Evolutionary conservation across 768 basidiomycete genomes (phyloP).

Genomic region (Russula sp.): DNA sequence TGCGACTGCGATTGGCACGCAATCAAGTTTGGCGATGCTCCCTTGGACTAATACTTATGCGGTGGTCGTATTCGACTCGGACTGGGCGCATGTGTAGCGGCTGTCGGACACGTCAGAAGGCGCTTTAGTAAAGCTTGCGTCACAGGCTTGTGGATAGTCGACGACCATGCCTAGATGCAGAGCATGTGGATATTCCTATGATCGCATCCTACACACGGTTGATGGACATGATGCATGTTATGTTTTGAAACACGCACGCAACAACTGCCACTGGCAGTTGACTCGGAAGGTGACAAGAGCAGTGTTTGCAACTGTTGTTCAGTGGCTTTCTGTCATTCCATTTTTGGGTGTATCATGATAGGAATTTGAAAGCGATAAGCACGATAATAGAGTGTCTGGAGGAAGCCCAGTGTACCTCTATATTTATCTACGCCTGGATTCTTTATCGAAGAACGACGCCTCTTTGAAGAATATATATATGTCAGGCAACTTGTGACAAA

Average conservation of each 20-base stretch:
- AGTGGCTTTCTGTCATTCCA: not conserved
- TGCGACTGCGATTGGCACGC: not conserved
- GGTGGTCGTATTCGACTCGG: not conserved
- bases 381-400: not conserved
- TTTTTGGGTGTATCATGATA: conserved; percentile 1
- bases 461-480: not conserved
- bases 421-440: not conserved
- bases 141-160: not conserved
- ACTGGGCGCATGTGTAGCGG: not conserved
- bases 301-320: conserved; percentile 2
- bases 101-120: not conserved
- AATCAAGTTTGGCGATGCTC: not conserved
- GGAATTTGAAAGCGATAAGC: conserved; percentile 1
- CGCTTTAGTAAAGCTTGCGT: not conserved
- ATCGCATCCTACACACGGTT: not conserved
- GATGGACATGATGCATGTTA: not conserved
- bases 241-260: conserved; percentile 1
- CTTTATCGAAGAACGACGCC: not conserved
- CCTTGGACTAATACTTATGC: not conserved
- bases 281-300: not conserved
- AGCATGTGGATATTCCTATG: not conserved
- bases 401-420: not conserved
- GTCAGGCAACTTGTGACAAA: not conserved
- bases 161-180: not conserved
- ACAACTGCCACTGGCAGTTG: not conserved